Conservation (phyloP, 306 rosid species). For the peach (Prunus persica) region Prunus_persica_NCBIv2 NC_034011.1:1691001-1691500, state of each 20-base stretch:
- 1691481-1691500: not conserved
- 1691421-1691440: not conserved
- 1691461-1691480: not conserved
- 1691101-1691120: constrained; percentile 80
- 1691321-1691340: not conserved
- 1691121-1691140: constrained; percentile 93
- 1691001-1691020: not conserved
- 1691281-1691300: not conserved
- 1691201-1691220: not conserved
- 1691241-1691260: not conserved
- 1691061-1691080: constrained; percentile 48
- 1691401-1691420: not conserved
- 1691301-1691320: not conserved
- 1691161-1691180: constrained; percentile 71
- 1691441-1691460: not conserved
- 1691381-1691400: not conserved
- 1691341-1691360: not conserved
- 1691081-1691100: constrained; percentile 94
- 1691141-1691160: constrained; percentile 94
- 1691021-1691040: constrained; percentile 3
- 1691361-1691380: not conserved
- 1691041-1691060: constrained; percentile 1
- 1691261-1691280: not conserved
- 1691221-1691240: not conserved
- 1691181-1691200: constrained; percentile 20